A percentile compares a stretch with the other conserved stretches of the same genome.
phyloP scores from a whole-genome alignment of 2,329 filamentous ascomycete genomes.

The Penicillium sp. region DNA sequence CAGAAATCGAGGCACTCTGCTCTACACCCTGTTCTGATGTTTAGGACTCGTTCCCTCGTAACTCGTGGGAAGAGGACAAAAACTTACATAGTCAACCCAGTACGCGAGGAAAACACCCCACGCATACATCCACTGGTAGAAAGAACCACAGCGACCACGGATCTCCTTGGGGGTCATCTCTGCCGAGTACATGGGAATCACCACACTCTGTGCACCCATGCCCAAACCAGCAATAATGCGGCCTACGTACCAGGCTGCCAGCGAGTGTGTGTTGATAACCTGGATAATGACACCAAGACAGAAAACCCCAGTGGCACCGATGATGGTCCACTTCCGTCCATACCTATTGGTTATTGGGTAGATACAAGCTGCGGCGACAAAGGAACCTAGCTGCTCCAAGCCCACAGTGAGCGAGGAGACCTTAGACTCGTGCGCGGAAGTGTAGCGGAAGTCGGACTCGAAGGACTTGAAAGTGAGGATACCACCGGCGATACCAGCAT shows the following conservation, averaged over 20 bases:
- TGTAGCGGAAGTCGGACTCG: slow-evolving; percentile 39
- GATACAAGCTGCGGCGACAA: slow-evolving; percentile 48
- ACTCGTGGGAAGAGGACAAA: slow-evolving; percentile 8
- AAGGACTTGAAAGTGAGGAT: slow-evolving; percentile 45
- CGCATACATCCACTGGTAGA: slow-evolving; percentile 52
- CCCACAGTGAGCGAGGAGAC: slow-evolving; percentile 47
- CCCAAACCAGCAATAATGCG: slow-evolving; percentile 47
- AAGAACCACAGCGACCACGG: slow-evolving; percentile 47
- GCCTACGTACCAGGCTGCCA: slow-evolving; percentile 46
- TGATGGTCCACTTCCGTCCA: slow-evolving; percentile 45
- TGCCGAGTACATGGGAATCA: slow-evolving; percentile 39
- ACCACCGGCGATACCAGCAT: slow-evolving; percentile 36
- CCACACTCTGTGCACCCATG: slow-evolving; percentile 43
- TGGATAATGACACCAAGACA: slow-evolving; percentile 44
- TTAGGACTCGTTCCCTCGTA: slow-evolving; percentile 49
- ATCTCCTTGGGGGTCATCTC: slow-evolving; percentile 45
- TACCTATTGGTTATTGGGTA: slow-evolving; percentile 45
- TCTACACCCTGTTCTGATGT: slow-evolving; percentile 47
- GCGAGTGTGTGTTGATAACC: slow-evolving; percentile 44
- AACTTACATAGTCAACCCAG: slow-evolving; percentile 48
- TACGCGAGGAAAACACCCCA: slow-evolving; percentile 50
- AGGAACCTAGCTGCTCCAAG: slow-evolving; percentile 51
- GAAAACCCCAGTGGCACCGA: slow-evolving; percentile 46
- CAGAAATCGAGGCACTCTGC: slow-evolving; percentile 41
- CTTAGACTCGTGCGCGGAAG: slow-evolving; percentile 34